These are phyloP conservation scores for Colletotrichum shisoi DNA, from an alignment of 2,329 filamentous ascomycete species.

Conservation along the genomic window DNA sequence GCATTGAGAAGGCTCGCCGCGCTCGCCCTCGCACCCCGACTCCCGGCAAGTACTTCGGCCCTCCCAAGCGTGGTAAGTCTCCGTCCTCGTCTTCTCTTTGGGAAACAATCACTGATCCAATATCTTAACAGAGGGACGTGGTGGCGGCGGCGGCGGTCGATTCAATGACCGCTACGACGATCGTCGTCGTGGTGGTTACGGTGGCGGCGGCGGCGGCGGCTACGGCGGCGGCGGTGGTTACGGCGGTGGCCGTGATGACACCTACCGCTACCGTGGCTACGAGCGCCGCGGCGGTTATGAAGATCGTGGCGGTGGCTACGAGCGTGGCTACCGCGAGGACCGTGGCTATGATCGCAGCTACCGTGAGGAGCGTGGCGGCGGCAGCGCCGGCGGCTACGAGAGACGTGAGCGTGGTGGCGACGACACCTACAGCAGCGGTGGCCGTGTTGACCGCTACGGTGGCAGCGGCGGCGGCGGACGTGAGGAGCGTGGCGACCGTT, in stretches of 20 bases:
- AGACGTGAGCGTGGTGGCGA: conserved; percentile 63
- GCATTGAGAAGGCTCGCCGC: conserved; percentile 98
- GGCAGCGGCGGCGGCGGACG: conserved; percentile 53
- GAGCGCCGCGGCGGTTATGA: conserved; percentile 53
- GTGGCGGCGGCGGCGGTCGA: conserved; percentile 58
- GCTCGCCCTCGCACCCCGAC: conserved; percentile 94
- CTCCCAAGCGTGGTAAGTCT: conserved; percentile 90
- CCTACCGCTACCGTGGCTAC: conserved; percentile 64
- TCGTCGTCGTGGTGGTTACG: conserved; percentile 68
- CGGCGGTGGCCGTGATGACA: conserved; percentile 61
- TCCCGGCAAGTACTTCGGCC: conserved; percentile 98
- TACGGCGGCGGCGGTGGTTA: conserved; percentile 53
- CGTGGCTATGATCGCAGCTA: conserved; percentile 58
- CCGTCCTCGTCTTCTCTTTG: background rate
- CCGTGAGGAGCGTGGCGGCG: conserved; percentile 58
- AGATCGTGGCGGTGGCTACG: conserved; percentile 52
- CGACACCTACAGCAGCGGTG: conserved; percentile 52
- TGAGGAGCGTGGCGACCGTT: conserved; percentile 55
- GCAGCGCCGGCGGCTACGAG: conserved; percentile 56
- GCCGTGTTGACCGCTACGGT: conserved; percentile 55
- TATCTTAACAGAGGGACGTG: conserved; percentile 49
- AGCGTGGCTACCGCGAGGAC: conserved; percentile 61
- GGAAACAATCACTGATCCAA: conserved; percentile 8
- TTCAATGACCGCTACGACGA: conserved; percentile 70
- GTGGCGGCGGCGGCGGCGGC: conserved; percentile 53